Evolutionary conservation across 306 rosid species (phyloP), one percentile per base, ranked within the genome.

Genomic region (Cicer judaicum): DNA sequence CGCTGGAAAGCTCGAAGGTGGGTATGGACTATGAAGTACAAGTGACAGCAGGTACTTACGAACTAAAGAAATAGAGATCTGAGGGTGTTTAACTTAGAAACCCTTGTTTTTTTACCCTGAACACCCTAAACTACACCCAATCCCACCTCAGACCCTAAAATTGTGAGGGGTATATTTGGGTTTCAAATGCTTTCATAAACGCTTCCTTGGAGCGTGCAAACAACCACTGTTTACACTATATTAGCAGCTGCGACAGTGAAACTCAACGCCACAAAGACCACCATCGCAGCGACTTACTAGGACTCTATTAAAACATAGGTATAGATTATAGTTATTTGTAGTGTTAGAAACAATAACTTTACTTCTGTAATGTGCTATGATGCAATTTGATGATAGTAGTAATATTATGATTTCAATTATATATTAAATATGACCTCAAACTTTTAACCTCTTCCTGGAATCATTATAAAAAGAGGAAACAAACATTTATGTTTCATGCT

Each of bases 401-500:
- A 12, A 13, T 60, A 64, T 64, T 40, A 16, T 64, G 49, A 64
- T 15, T 64, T 64, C 48, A 41, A 50, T 15, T 64, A 16, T 41
- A 16, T 29, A 42, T 38, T 6, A 63, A 8, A 63, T 16, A 11
- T 36, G 43, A 39, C 55, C 67, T 42, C 44, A 57, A 19, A 66
- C 47, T 21, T 44, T 48, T 12, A 68, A 69, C 29, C 47, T 49
- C 47, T 34, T 16, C 75, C 64, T 46, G 19, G 7, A 54, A 66
- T 54, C n/a, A 64, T 52, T 41, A 55, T 24, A 48, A 67, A 67
- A 73, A 55, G 11, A 56, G 21, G 59, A 61, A 74, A 29, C 34
- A 18, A 62, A 50, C 9, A 80, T 75, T 63, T 62, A 62, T 39
- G 42, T 72, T 50, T 24, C 47, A 75, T 44, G 64, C 50, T 60